These are phyloP conservation scores for Astragalus glycyphyllos DNA, from an alignment of 306 rosid species.

Conservation along the genomic window DNA sequence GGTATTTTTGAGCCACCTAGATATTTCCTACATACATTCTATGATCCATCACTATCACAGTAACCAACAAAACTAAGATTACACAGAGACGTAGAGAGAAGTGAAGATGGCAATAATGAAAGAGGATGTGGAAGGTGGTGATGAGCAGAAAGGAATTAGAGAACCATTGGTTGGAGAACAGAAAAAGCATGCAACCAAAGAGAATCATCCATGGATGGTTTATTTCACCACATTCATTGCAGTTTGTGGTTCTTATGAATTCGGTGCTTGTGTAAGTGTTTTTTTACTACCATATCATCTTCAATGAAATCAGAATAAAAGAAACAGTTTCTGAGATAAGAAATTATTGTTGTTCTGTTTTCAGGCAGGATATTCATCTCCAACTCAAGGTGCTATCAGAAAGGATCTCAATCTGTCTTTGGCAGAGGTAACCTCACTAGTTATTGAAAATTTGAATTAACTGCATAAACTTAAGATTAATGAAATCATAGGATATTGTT, in stretches of 20 bases:
- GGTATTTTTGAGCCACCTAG: too few species aligned
- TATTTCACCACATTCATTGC: slow-evolving; percentile 80
- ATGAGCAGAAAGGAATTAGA: slow-evolving; percentile 41
- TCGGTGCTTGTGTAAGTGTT: slow-evolving; percentile 79
- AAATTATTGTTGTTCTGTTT: slow-evolving; percentile 32
- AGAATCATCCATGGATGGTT: slow-evolving; percentile 84
- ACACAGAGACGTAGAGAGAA: background rate
- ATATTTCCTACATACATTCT: background rate
- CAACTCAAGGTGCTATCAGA: slow-evolving; percentile 74
- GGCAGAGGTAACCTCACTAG: slow-evolving; percentile 59
- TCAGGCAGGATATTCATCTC: slow-evolving; percentile 95
- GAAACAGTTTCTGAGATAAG: background rate
- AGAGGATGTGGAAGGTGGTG: slow-evolving; percentile 57
- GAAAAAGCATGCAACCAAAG: slow-evolving; percentile 32
- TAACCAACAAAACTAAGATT: slow-evolving; percentile 9
- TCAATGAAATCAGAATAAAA: background rate
- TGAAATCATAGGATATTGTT: slow-evolving; percentile 22
- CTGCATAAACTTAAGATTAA: slow-evolving; percentile 19
- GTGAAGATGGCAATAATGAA: slow-evolving; percentile 62
- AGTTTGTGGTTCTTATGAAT: slow-evolving; percentile 86
- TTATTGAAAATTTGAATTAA: background rate
- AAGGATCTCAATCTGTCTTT: slow-evolving; percentile 70
- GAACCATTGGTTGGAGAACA: slow-evolving; percentile 54
- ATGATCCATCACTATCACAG: background rate
- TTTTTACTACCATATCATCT: background rate